A percentile compares a stretch with the other conserved stretches of the same genome.
Evolutionary conservation across 768 basidiomycete species (phyloP).

Genomic region (Mycena amicta): DNA sequence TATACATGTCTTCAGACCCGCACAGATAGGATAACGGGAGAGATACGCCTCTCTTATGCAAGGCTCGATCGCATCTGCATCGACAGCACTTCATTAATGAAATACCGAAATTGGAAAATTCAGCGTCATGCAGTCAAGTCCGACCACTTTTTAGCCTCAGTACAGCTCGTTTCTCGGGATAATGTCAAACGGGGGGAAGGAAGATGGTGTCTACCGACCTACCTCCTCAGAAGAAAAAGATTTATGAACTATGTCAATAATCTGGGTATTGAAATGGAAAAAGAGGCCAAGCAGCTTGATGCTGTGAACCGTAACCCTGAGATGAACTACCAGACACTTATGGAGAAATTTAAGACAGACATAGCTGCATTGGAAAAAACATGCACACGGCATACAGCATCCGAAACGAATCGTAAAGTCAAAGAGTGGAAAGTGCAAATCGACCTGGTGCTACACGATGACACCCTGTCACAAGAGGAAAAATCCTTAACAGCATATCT

Average conservation of each 20-base stretch:
- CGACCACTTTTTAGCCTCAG: constrained; percentile 11
- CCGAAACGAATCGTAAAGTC: not conserved
- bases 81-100: not conserved
- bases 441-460: not conserved
- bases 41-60: not conserved
- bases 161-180: not conserved
- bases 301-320: not conserved
- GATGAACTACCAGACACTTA: not conserved
- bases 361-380: not conserved
- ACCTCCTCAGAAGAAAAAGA: constrained; percentile 7
- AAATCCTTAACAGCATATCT: not conserved
- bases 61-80: constrained; percentile 8
- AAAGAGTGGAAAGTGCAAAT: not conserved
- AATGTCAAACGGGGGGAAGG: constrained; percentile 5
- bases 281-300: not conserved
- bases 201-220: constrained; percentile 7
- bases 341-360: not conserved
- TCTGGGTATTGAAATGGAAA: not conserved
- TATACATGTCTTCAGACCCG: not conserved
- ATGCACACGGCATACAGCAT: not conserved
- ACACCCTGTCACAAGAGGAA: not conserved
- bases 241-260: constrained; percentile 1
- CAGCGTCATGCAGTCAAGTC: not conserved
- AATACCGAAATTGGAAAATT: constrained; percentile 12
- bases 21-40: not conserved